Percentiles rank a stretch among this genome's conserved stretches.
phyloP scores from a whole-genome alignment of 768 basidiomycete genomes.

The Pleurotus cornucopiae region DNA sequence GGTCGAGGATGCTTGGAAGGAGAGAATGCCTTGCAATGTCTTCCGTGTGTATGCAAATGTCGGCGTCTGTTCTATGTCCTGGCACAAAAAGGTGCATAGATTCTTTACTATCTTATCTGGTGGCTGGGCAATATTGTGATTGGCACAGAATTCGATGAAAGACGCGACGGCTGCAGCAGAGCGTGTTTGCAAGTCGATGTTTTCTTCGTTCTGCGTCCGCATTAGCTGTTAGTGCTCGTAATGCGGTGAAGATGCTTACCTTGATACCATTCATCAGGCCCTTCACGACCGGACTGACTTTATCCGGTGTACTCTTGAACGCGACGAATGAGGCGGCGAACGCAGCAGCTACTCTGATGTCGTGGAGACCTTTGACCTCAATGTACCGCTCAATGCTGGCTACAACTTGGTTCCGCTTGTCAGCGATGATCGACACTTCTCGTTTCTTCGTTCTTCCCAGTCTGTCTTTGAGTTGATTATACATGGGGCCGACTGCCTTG shows the following conservation, averaged over 20 bases:
- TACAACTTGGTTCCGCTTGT: conserved; percentile 67
- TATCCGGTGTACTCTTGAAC: conserved; percentile 80
- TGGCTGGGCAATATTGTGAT: conserved; percentile 72
- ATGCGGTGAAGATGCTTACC: conserved; percentile 38
- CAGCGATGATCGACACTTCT: conserved; percentile 67
- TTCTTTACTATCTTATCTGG: conserved; percentile 97
- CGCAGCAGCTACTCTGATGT: conserved; percentile 82
- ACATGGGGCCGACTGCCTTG: conserved; percentile 64
- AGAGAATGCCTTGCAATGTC: conserved; percentile 68
- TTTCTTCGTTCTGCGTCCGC: conserved; percentile 71
- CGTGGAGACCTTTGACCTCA: conserved; percentile 80
- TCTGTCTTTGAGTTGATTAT: conserved; percentile 67
- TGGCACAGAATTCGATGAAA: conserved; percentile 82
- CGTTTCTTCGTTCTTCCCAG: conserved; percentile 77
- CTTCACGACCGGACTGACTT: conserved; percentile 94
- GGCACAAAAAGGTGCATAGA: conserved; percentile 93
- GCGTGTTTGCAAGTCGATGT: conserved; percentile 80
- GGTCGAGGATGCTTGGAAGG: conserved; percentile 50
- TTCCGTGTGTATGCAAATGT: conserved; percentile 73
- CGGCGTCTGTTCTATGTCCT: conserved; percentile 85
- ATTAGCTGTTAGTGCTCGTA: conserved; percentile 2
- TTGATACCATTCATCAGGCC: conserved; percentile 98
- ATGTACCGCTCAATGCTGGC: conserved; percentile 74
- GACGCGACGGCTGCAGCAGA: conserved; percentile 83
- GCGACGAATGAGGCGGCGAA: conserved; percentile 91